phyloP scores from a whole-genome alignment of 768 basidiomycete species.

The Calocybe indica region DNA sequence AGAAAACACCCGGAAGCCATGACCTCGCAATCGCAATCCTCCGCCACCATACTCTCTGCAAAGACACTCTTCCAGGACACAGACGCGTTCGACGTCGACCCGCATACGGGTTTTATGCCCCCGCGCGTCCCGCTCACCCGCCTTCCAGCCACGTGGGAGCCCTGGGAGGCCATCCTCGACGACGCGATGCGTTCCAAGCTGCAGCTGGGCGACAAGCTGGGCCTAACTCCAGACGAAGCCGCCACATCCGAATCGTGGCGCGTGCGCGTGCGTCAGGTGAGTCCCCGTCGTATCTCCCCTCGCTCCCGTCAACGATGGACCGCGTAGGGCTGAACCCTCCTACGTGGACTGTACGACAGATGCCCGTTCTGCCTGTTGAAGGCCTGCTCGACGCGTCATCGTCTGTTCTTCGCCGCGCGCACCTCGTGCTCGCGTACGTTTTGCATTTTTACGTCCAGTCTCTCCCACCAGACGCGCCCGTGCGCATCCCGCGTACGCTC shows the following conservation, averaged over 20 bases:
- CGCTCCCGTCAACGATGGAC: not conserved
- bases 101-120: conserved; percentile 13
- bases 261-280: conserved; percentile 34
- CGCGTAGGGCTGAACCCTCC: too few relatives aligned
- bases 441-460: conserved; percentile 78
- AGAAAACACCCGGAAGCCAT: too few relatives aligned
- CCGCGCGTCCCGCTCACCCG: conserved; percentile 8
- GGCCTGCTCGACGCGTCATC: conserved; percentile 41
- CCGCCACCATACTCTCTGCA: not conserved
- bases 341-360: conserved; percentile 24
- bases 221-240: not conserved
- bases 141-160: conserved; percentile 11
- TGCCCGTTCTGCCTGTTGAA: conserved; percentile 44
- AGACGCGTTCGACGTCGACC: conserved; percentile 11
- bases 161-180: conserved; percentile 13
- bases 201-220: conserved; percentile 5
- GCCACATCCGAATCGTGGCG: conserved; percentile 41
- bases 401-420: conserved; percentile 59
- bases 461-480: conserved; percentile 38
- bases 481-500: conserved; percentile 64
- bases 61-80: conserved; percentile 2
- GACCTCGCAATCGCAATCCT: too few relatives aligned
- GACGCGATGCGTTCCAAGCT: conserved; percentile 5
- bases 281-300: conserved; percentile 4
- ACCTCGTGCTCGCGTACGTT: conserved; percentile 67